Percentiles rank a stretch among this genome's conserved stretches.
These are phyloP conservation scores for Phytophthora pseudosyringae DNA, from an alignment of 352 stramenopile genomes.

Conservation along the genomic window DNA sequence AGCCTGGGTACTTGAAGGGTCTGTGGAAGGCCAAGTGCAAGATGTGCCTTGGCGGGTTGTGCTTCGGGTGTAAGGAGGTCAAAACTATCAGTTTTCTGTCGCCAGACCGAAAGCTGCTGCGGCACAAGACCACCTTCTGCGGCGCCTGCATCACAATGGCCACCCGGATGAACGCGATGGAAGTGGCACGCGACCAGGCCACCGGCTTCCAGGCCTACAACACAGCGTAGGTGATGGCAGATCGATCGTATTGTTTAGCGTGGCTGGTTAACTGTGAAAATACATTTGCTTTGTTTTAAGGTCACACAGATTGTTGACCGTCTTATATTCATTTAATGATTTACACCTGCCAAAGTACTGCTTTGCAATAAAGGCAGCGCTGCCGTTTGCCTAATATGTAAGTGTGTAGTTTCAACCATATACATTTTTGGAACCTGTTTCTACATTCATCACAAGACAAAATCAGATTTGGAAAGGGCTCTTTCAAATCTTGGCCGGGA, in stretches of 20 bases:
- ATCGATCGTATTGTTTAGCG: conserved; percentile 5
- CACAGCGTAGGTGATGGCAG: neutral
- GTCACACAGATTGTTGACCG: no score
- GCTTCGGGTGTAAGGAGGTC: conserved; percentile 37
- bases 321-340: no score
- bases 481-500: no score
- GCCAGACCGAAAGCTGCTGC: conserved; percentile 26
- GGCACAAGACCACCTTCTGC: conserved; percentile 30
- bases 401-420: no score
- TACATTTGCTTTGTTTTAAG: neutral
- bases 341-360: no score
- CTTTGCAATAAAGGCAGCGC: no score
- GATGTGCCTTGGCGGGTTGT: conserved; percentile 40
- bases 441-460: no score
- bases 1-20: conserved; percentile 17
- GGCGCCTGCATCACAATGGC: conserved; percentile 15
- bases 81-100: conserved; percentile 47
- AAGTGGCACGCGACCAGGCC: conserved; percentile 6
- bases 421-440: no score
- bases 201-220: conserved; percentile 7
- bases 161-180: conserved; percentile 5
- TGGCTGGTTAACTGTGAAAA: neutral
- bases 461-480: no score
- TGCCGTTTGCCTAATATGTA: no score
- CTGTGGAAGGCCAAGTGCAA: conserved; percentile 25